Base-by-base conservation (phyloP, 805 yeast genomes). In the Starmerella khaoyaiensis region DNA sequence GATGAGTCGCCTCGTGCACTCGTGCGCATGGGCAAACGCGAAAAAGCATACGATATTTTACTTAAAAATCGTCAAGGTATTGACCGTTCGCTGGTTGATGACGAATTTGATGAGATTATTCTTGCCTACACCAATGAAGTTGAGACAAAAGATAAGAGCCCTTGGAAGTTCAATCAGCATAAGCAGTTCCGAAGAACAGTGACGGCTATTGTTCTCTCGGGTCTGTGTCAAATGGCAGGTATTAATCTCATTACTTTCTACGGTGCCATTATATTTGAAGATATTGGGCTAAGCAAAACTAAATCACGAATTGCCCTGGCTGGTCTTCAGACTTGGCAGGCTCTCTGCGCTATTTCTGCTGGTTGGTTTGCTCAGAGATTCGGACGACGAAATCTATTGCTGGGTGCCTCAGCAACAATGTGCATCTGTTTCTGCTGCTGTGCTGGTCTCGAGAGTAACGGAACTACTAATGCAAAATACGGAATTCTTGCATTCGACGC, bases 181-280 rank as follows among this genome's bases (percentile, higher is more conserved):
- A 41, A 42, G 31, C 45, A 45, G 20, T 35, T 45, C 16, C 39
- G 46, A 16, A 37, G 53, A 5, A 48, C 49, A 65, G 41, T 72
- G 66, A 60, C 69, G 71, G 58, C 68, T 72, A 35, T 49, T 8
- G 38, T 36, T 12, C 32, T 49, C 15, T 43, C 47, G 16, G 40
- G 39, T 1, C 31, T 49, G 29, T 47, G 48, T n/a, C 50, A 48
- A 10, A 59, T 69, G 37, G 56, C 58, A 35, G 79, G 78, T 19
- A 71, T 72, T 48, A 72, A 72, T 48, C 61, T 72, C 39, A 70
- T 72, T 34, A 65, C 72, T 1, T 72, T 70, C 51, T 72, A 71
- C 45, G 74, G 76, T 1, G 72, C 74, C 12, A 59, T 68, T 51
- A 69, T 72, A 39, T 71, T 68, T 46, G 66, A 63, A 42, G 38